Conservation (phyloP, 495 filamentous ascomycete species). For the Aspergillus indologenus region DNA sequence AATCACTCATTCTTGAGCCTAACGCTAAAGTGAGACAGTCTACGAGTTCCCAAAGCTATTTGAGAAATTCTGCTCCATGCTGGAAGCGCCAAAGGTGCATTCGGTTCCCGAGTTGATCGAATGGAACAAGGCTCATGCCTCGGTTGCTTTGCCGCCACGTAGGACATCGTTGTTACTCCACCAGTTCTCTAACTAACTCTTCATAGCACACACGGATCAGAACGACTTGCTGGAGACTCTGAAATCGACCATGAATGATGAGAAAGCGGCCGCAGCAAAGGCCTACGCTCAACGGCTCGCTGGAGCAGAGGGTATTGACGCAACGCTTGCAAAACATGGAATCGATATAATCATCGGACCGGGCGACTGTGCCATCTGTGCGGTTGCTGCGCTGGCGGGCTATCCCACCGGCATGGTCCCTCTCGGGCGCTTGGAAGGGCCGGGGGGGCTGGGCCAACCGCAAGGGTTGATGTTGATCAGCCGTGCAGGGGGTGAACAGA, state of each 20-base stretch:
- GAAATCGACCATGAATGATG: background rate
- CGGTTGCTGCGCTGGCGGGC: background rate
- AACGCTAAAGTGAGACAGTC: background rate
- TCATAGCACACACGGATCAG: background rate
- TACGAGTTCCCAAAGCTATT: background rate
- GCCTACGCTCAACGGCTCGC: background rate
- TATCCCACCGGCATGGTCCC: background rate
- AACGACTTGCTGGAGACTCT: background rate
- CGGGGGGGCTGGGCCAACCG: background rate
- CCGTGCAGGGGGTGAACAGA: background rate
- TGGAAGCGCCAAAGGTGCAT: background rate
- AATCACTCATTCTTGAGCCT: background rate
- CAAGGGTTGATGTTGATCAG: conserved; percentile 1
- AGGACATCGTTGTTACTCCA: background rate
- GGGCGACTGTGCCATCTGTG: background rate
- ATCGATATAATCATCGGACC: background rate
- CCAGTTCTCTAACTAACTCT: background rate
- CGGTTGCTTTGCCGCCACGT: background rate
- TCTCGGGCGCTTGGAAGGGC: background rate
- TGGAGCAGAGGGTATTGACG: background rate
- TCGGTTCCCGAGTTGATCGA: background rate
- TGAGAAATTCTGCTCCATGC: background rate
- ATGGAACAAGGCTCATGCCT: background rate
- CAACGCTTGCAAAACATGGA: background rate
- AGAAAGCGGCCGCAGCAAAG: background rate